Evolutionary conservation across 331 rosid species (phyloP), one percentile per base, ranked within the genome.

Genomic region (Acacia pycnantha): DNA sequence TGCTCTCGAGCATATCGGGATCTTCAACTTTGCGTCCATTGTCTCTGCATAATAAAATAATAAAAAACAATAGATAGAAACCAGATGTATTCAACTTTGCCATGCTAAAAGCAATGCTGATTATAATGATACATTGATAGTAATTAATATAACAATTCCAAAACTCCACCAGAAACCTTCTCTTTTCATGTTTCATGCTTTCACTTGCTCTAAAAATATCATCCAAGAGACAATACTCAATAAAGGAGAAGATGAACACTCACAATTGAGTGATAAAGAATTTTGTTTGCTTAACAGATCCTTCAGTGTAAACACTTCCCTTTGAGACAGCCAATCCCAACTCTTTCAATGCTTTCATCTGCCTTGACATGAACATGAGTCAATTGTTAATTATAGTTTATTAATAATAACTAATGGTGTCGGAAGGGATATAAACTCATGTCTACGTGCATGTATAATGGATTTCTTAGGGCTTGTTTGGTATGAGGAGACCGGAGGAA

Each of bases 1-100:
- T 95, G 48, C 92, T 92, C 94, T 95, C 99, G 29, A 95, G 82
- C 94, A 90, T 90, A 83, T 91, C 97, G 51, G 98, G 97, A 89
- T 95, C 93, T 84, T 93, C 99, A 84, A 95, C 99, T 92, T 95
- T 95, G 77, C 99, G 97, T 50, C 99, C 99, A 6, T 91, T 90
- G 81, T 86, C 94, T 84, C 99, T 95, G 75, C 77, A 31, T 6
- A 79, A 79, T 62, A 84, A 24, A 73, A 46, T 43, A 70, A 48
- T 70, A 75, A 82, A 82, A 80, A 87, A 59, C 64, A 83, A 67
- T 70, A 33, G 29, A 43, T 81, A 58, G 82, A 82, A 58, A 80
- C 81, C 71, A 53, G 54, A 79, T 37, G 41, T 59, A 14, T 27
- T 61, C 50, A 47, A 69, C 66, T 35, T 35, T n/a, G 27, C 68